Evolutionary conservation across 305 asterid species (phyloP).

Genomic region (Withania somnifera): DNA sequence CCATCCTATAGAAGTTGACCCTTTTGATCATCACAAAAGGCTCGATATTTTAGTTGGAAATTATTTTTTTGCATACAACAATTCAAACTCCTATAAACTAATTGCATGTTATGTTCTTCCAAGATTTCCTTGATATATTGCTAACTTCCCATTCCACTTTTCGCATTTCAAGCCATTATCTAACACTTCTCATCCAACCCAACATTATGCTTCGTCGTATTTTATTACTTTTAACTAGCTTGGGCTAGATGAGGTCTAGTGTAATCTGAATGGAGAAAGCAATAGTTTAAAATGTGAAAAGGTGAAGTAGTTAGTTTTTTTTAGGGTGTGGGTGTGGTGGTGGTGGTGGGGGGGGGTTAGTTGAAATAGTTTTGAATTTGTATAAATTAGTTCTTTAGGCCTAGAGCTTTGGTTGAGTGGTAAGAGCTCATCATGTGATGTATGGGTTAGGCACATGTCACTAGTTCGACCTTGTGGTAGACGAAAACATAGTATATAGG

Average conservation of each 20-base stretch:
- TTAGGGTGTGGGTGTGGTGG: no score
- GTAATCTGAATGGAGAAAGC: background rate
- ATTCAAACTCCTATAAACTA: background rate
- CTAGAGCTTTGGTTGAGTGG: background rate
- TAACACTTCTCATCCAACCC: background rate
- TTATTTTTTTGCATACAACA: background rate
- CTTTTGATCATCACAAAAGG: background rate
- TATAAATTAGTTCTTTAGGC: background rate
- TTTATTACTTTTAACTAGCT: background rate
- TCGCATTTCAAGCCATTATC: background rate
- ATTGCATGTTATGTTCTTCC: background rate
- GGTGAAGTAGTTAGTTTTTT: background rate
- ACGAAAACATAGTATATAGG: background rate
- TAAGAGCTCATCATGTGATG: background rate
- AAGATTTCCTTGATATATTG: background rate
- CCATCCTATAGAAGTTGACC: background rate
- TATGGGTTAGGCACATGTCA: background rate
- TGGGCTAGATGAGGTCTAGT: background rate
- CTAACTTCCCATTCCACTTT: background rate
- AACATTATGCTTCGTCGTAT: background rate
- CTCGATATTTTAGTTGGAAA: background rate
- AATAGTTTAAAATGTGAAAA: background rate
- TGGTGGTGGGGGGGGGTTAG: no score
- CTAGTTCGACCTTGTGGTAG: background rate
- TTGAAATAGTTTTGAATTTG: background rate